These are phyloP conservation scores for Cyanidium caldarium DNA, from an alignment of 23 red algal species.

Conservation along the genomic window DNA sequence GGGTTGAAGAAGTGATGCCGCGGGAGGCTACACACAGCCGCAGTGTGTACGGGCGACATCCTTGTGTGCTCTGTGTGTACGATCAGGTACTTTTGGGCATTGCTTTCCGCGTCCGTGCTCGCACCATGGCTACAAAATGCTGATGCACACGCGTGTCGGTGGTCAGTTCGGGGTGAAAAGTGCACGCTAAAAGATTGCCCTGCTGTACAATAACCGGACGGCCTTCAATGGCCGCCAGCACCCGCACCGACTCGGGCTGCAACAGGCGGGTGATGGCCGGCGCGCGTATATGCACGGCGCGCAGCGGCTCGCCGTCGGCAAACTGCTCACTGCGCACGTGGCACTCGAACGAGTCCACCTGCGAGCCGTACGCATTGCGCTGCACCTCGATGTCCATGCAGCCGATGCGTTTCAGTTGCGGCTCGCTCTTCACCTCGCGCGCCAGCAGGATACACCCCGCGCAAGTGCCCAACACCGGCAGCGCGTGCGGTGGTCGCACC, in stretches of 20 bases:
- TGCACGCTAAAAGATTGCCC: slow-evolving; percentile 32
- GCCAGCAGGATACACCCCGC: slow-evolving; percentile 85
- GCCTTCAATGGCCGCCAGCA: slow-evolving; percentile 25
- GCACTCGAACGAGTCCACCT: slow-evolving; percentile 81
- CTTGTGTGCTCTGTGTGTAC: too few species aligned
- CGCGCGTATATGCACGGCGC: slow-evolving; percentile 72
- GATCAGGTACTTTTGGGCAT: too few species aligned
- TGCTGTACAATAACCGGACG: slow-evolving; percentile 54
- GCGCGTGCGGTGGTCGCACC: slow-evolving; percentile 11
- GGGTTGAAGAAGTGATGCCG: too few species aligned
- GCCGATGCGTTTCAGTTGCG: slow-evolving; percentile 33
- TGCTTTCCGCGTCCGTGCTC: too few species aligned
- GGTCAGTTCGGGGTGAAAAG: slow-evolving; percentile 94
- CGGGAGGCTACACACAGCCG: too few species aligned
- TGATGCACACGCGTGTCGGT: slow-evolving; percentile 53
- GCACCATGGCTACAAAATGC: slow-evolving; percentile 61
- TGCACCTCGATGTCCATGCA: slow-evolving; percentile 42
- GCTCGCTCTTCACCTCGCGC: slow-evolving; percentile 15
- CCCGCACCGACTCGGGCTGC: slow-evolving; percentile 17
- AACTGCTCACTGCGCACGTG: slow-evolving; percentile 11
- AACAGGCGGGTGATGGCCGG: slow-evolving; percentile 27
- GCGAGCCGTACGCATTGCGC: slow-evolving; percentile 79
- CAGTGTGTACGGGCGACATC: too few species aligned
- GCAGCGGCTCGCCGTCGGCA: slow-evolving; percentile 6
- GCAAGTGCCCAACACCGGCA: slow-evolving; percentile 89